phyloP scores from a whole-genome alignment of 2,329 filamentous ascomycete species.

The Beauveria pseudobassiana region DNA sequence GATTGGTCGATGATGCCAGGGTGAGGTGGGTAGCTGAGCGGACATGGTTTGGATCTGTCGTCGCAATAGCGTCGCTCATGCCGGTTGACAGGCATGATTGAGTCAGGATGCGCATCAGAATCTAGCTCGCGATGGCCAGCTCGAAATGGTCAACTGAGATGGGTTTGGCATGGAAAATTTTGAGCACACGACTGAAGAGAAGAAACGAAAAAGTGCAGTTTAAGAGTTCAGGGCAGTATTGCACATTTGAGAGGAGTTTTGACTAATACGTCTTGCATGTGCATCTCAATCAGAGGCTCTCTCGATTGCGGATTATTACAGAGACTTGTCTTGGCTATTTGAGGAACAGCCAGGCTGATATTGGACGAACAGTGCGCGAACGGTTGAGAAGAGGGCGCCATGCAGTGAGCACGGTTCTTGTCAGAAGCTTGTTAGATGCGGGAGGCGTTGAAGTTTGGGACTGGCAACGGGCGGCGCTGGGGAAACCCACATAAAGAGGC shows the following conservation, averaged over 20 bases:
- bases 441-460: constrained; percentile 8
- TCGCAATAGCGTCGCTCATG: not conserved
- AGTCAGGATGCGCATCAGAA: not conserved
- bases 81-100: too few relatives aligned
- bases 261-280: too few relatives aligned
- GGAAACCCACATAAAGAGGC: not conserved
- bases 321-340: not conserved
- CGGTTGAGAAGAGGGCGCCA: not conserved
- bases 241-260: too few relatives aligned
- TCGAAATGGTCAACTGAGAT: too few relatives aligned
- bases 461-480: constrained; percentile 3
- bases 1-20: not conserved
- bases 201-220: too few relatives aligned
- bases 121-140: not conserved
- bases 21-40: not conserved
- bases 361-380: constrained; percentile 8
- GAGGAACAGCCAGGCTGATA: not conserved
- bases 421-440: constrained; percentile 7
- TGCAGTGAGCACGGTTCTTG: constrained; percentile 5
- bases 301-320: not conserved
- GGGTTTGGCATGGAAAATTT: too few relatives aligned
- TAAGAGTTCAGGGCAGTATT: too few relatives aligned
- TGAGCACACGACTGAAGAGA: too few relatives aligned
- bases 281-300: too few relatives aligned
- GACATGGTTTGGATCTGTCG: not conserved